Conservation (phyloP, 163 green algal genomes). For the Chlamydomonas reinhardtii region DNA sequence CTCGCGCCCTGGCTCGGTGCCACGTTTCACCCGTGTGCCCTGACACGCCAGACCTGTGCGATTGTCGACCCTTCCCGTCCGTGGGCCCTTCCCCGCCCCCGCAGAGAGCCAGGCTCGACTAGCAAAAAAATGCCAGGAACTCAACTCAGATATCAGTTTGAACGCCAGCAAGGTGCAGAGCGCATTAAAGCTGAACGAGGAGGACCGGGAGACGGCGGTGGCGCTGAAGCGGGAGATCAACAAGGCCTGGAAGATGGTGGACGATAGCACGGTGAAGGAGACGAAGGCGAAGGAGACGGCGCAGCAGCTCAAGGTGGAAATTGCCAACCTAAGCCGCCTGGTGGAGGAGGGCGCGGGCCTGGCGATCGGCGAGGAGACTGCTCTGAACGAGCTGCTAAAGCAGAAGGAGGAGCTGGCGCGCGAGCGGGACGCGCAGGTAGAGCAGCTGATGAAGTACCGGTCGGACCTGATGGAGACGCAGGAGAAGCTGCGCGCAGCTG, state of each 20-base stretch:
- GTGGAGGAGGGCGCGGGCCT: constrained; percentile 85
- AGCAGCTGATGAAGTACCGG: constrained; percentile 85
- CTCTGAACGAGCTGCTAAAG: constrained; percentile 86
- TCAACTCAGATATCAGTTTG: constrained; percentile 90
- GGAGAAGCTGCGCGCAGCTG: constrained; percentile 77
- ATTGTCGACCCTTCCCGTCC: no score
- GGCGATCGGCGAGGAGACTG: constrained; percentile 86
- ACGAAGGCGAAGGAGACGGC: constrained; percentile 88
- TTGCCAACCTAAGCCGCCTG: constrained; percentile 84
- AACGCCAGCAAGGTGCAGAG: constrained; percentile 92
- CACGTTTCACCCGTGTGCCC: neutral
- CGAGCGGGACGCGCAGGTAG: constrained; percentile 86
- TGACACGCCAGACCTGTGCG: neutral
- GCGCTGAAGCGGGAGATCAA: constrained; percentile 95
- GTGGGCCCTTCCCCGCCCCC: no score
- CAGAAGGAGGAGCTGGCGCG: constrained; percentile 90
- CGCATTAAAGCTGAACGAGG: constrained; percentile 91
- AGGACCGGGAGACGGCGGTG: constrained; percentile 91
- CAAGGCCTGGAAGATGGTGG: constrained; percentile 95
- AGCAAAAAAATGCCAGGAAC: constrained; percentile 89
- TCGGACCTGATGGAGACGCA: constrained; percentile 79
- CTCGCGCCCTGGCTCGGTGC: no score
- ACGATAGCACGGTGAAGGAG: constrained; percentile 92
- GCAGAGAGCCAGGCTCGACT: constrained; percentile 92
- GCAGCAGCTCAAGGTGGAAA: constrained; percentile 85